Base-by-base conservation (phyloP, 208 protist genomes). In the Acanthamoeba royreba region DNA sequence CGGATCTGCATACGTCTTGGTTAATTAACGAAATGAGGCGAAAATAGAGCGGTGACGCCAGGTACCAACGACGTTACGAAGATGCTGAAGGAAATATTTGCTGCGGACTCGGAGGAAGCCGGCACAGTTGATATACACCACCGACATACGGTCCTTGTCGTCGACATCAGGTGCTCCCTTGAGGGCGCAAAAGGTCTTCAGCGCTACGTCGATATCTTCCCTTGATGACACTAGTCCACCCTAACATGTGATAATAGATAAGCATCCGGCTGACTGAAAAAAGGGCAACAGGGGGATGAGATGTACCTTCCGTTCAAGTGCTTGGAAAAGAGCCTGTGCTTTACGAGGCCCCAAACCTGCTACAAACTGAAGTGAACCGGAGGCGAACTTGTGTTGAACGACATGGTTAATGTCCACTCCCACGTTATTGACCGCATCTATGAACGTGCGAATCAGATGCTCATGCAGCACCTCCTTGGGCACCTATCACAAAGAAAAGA, bases 351-450 rank as follows among this genome's bases (percentile, higher is more conserved):
- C 96, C 0, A 96, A 49, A 66, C 96, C 96, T 8, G 81, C 49
- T 0, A 97, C 69, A 69, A 97, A 97, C 33, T 94, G 92, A 4
- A 90, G 46, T 1, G 53, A 47, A 1, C 40, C 33, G 9, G 93
- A 38, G 15, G 94, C 55, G 38, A 92, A 92, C 28, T 61, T 49
- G 43, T 93, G 31, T 25, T 40, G 31, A 13, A 93, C 38, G 31
- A 81, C 49, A 42, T 77, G 90, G 42, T 97, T 97, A 40, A 97
- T 94, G n/a, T 97, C 96, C 0, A 97, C 94, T 46, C 96, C 96
- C 19, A 96, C 90, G 2, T 66, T 28, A 74, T 96, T 97, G 2
- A 97, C 94, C 0, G 94, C 53, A 61, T 90, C 83, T 15, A 66
- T 90, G 83, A 90, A 90, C 33, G 38, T 46, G 31, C 83, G 83